Base-by-base conservation (phyloP, 176 grass and related monocot species). In the Aegilops tauschii region DNA sequence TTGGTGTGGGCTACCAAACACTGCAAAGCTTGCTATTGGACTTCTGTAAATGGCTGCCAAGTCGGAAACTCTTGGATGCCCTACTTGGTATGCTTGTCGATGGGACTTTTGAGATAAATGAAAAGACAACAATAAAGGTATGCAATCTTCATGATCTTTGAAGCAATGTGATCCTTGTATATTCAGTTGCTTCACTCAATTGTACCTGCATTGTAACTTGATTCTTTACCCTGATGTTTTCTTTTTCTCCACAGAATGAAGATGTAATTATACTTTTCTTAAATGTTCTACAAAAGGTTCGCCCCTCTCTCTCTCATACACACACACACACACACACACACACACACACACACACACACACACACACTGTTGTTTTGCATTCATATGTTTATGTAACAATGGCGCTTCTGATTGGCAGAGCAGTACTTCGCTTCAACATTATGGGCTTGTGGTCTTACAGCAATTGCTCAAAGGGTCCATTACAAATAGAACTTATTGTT, bases 51-150 rank as follows among this genome's bases (percentile, higher is more conserved):
- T 98, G 96, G 96, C 65, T 90, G 61, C 92, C 93, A 63, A 98
- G 90, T 82, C 88, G 68, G 68, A 90, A 88, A 79, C 92, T 98
- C 67, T 62, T 98, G 71, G 75, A 92, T 89, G 92, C 92, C 31
- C 80, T 98, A 79, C 92, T 98, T 89, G 89, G 92, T 86, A 96
- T 98, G 96, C 96, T 98, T 90, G 93, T 96, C 45, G 96, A 96
- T 80, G 96, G 96, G 66, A 89, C 79, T 80, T 98, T 98, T 86
- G 84, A 91, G 52, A 87, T 93, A 86, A 92, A 94, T 85, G 93
- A 94, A 49, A 92, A 94, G 87, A 88, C 87, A 78, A 90, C 88
- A 84, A 94, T 98, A 84, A 96, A 93, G 93, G 96, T 91, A 66
- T 45, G 84, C 39, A 67, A 73, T 78, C 47, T 52, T 47, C 28